These are phyloP conservation scores for Taphrina sp. DNA, from an alignment of 1,139 yeast species.

Conservation along the genomic window DNA sequence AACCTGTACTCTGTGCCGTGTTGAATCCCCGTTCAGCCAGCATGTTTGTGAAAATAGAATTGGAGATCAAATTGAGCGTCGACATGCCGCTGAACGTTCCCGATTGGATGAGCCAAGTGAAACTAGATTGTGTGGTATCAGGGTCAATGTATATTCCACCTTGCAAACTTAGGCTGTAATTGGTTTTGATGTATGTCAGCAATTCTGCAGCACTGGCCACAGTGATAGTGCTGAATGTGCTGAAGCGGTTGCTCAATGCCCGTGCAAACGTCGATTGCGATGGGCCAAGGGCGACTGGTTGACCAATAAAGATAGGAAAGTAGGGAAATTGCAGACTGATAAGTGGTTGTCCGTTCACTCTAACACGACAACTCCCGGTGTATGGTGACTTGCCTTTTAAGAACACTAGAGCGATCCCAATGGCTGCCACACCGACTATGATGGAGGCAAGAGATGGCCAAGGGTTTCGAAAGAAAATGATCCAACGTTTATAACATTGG, in stretches of 20 bases:
- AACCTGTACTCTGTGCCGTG: not conserved
- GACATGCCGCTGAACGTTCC: constrained; percentile 9
- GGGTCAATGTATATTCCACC: constrained; percentile 44
- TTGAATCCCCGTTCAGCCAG: not conserved
- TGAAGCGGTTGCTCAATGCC: not conserved
- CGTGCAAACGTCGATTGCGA: not conserved
- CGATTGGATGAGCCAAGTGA: constrained; percentile 9
- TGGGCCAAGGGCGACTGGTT: constrained; percentile 11
- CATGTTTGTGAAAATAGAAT: constrained; percentile 3
- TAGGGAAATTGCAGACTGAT: constrained; percentile 9
- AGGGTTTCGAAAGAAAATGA: constrained; percentile 42
- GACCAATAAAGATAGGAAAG: constrained; percentile 6
- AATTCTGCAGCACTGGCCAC: constrained; percentile 2
- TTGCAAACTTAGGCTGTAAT: not conserved
- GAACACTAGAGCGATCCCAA: constrained; percentile 26
- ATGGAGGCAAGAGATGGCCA: constrained; percentile 40
- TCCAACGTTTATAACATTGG: constrained; percentile 43
- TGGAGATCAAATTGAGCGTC: not conserved
- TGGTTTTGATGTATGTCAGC: not conserved
- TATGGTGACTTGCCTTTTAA: constrained; percentile 2
- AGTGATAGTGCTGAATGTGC: not conserved
- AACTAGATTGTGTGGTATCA: constrained; percentile 3
- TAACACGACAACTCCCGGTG: constrained; percentile 2
- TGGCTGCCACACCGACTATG: constrained; percentile 18
- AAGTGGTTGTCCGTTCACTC: constrained; percentile 6